phyloP scores from a whole-genome alignment of 352 stramenopile genomes.

The Phytophthora megakarya region DNA sequence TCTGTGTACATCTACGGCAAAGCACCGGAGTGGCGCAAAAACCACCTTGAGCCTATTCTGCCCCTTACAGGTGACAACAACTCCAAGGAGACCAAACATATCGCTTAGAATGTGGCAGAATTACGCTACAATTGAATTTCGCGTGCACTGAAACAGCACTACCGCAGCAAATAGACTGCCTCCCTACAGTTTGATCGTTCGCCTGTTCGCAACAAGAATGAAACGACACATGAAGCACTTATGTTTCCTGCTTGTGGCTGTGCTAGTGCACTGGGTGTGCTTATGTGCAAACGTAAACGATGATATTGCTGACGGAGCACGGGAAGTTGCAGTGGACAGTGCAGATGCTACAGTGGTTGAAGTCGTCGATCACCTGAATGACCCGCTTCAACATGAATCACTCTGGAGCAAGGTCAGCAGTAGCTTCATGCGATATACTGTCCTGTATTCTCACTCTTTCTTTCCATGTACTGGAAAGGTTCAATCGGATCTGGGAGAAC shows the following conservation, averaged over 20 bases:
- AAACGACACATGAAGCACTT: constrained; percentile 17
- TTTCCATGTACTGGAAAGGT: constrained; percentile 4
- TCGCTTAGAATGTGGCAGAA: constrained; percentile 24
- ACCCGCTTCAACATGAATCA: constrained; percentile 5
- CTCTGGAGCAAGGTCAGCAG: constrained; percentile 17
- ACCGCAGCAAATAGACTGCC: not conserved
- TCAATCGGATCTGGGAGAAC: constrained; percentile 10
- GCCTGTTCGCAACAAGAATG: not conserved
- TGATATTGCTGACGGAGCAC: not conserved
- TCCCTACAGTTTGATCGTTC: no score
- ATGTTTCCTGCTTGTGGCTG: not conserved
- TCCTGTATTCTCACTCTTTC: not conserved
- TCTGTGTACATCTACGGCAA: constrained; percentile 83
- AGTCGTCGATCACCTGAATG: not conserved
- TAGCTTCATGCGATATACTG: not conserved
- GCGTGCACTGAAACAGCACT: constrained; percentile 1
- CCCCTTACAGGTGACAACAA: constrained; percentile 20
- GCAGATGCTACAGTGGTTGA: constrained; percentile 1
- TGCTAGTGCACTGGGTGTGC: constrained; percentile 4
- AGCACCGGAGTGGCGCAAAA: constrained; percentile 47
- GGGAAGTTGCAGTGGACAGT: constrained; percentile 21
- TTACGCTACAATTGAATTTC: constrained; percentile 7
- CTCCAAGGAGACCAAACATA: constrained; percentile 26
- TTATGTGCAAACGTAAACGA: not conserved
- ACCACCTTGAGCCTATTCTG: constrained; percentile 24